These are phyloP conservation scores for Capsella rubella DNA, from an alignment of 441 rosid species.

Conservation along the genomic window DNA sequence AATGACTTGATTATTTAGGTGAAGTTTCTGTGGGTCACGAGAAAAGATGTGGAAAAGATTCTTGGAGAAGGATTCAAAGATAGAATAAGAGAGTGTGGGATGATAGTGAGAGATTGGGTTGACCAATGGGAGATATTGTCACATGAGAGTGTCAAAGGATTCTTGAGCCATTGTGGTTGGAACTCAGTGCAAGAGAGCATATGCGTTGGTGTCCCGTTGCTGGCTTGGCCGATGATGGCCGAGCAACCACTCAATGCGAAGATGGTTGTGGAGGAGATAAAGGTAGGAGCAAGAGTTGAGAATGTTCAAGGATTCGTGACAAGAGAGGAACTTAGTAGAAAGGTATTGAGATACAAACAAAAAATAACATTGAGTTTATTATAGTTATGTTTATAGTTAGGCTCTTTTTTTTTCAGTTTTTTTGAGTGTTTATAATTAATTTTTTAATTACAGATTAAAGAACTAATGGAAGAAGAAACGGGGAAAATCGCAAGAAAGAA, in stretches of 20 bases:
- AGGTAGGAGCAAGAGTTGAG: conserved; percentile 63
- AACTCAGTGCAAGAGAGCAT: conserved; percentile 74
- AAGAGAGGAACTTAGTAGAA: conserved; percentile 50
- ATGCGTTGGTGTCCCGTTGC: conserved; percentile 66
- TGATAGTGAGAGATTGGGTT: conserved; percentile 77
- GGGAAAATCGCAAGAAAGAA: conserved; percentile 55
- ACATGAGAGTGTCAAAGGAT: conserved; percentile 66
- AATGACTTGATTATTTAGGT: background rate
- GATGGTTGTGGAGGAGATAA: conserved; percentile 74
- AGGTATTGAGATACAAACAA: conserved; percentile 27
- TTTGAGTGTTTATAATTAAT: background rate
- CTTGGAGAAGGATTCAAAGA: conserved; percentile 52
- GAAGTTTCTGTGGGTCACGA: conserved; percentile 60
- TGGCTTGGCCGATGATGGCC: conserved; percentile 85
- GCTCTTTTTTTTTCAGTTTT: background rate
- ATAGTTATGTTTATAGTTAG: background rate
- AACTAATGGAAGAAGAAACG: conserved; percentile 68
- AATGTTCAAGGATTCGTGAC: conserved; percentile 55
- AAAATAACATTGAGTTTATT: background rate
- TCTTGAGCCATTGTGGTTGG: conserved; percentile 87
- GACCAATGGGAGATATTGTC: conserved; percentile 63
- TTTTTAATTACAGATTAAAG: conserved; percentile 44
- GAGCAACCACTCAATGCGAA: conserved; percentile 72
- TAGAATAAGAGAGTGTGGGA: conserved; percentile 52
- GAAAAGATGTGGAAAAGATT: conserved; percentile 46